Evolutionary conservation across 805 yeast species (phyloP), one percentile per base, ranked within the genome.

Genomic region (Wickerhamiella bombiphila): DNA sequence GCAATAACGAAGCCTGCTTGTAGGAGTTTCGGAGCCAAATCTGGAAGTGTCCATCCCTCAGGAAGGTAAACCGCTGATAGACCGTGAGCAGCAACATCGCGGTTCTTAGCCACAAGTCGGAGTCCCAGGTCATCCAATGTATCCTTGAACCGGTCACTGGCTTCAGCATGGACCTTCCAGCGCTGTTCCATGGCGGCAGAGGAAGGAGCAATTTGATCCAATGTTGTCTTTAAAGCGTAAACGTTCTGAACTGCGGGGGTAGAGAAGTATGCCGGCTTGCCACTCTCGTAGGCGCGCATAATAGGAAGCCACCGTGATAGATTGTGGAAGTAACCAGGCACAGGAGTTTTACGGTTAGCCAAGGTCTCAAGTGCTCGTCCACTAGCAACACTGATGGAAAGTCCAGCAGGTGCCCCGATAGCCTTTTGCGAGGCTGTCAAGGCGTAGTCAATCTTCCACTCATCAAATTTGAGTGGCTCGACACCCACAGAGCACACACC

Each of bases 341-440:
- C 40, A 51, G 64, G 50, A 41, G 53, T 46, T 55, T 58, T 41
- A 66, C 60, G 50, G 70, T 63, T 53, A 70, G 68, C 48, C 39
- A 73, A 57, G 1, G 81, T 77, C 51, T 69, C 71, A 25, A 85
- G 61, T 9, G 94, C 94, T 50, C 94, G 72, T 39, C 65, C 72
- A 19, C 91, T 76, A 15, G 83, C 74, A 56, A 72, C 70, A 25
- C 80, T 74, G 50, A 88, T 70, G 14, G 88, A 74, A 48, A 88
- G 68, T 14, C 98, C 98, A 5, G 95, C 76, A 37, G 97, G 96
- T 21, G 79, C 91, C 38, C 95, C 95, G 49, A 88, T 64, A 21
- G 94, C 97, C 66, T 88, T 88, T 59, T 86, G 97, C 16, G 96
- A 83, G 2, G 94, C 97, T 34, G 94, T 79, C 45, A 88, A 66